Percentiles rank a stretch among this genome's conserved stretches.
Conservation (phyloP, 441 rosid species). For the Breynia disticha region DNA sequence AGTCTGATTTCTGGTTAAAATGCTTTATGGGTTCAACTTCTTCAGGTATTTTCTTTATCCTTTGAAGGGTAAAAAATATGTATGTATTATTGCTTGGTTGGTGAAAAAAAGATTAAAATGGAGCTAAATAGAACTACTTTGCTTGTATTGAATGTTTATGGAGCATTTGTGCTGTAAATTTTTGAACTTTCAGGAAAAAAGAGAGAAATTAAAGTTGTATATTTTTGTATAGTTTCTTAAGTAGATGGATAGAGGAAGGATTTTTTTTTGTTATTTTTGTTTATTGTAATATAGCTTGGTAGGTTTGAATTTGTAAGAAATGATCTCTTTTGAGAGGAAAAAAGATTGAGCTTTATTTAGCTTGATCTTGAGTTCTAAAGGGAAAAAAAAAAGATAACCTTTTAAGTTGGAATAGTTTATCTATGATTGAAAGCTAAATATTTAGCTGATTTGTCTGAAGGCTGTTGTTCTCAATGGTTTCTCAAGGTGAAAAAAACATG, state of each 20-base stretch:
- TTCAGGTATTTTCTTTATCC: constrained; percentile 26
- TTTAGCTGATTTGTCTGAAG: constrained; percentile 1
- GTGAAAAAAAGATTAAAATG: constrained; percentile 7
- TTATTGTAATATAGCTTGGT: no score
- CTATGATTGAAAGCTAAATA: background rate
- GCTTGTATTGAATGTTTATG: no score
- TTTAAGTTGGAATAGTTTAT: background rate
- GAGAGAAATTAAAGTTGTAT: no score
- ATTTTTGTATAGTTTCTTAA: no score
- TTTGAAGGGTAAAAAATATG: background rate
- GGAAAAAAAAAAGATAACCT: no score
- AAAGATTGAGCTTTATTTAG: background rate
- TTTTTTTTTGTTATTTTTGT: no score
- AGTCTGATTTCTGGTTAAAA: background rate
- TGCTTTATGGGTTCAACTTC: constrained; percentile 33
- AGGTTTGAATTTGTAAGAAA: background rate
- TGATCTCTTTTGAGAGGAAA: background rate
- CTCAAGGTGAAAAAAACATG: background rate
- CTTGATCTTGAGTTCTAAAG: background rate
- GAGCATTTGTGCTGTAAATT: no score
- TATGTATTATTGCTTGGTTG: constrained; percentile 4
- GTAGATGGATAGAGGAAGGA: no score
- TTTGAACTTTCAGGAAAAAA: background rate
- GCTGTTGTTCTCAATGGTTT: background rate
- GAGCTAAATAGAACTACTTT: no score